Base-by-base conservation (phyloP, 306 rosid species). In the Rosa persica region DNA sequence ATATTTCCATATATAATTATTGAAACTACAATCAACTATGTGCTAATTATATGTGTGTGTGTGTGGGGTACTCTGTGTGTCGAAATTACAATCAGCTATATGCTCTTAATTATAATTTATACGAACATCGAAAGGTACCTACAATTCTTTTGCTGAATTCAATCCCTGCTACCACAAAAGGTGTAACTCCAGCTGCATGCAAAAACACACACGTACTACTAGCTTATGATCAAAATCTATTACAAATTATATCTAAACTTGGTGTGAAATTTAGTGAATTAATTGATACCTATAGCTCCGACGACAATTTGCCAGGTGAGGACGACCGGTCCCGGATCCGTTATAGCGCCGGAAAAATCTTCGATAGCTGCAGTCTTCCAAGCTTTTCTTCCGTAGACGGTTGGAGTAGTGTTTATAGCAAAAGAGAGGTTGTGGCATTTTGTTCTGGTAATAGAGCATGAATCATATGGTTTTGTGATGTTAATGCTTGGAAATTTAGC, bases 61-160 rank as follows among this genome's bases (percentile, higher is more conserved):
- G 36, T 30, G 34, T 30, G 34, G 34, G 34, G 34, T 30, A 30
- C 34, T 30, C 2, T 1, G 34, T 30, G 34, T 30, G 36, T 8
- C 11, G 0, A 4, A 57, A 20, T 23, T 22, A 58, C 34, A 55
- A 22, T n/a, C 20, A 17, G 4, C 55, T n/a, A 6, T 52, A 52
- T 52, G 23, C 6, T 52, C 22, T 52, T 52, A 9, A 48, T 15
- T 48, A 51, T 19, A 54, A 9, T 13, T 15, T 48, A 51, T 19
- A 54, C 23, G 65, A 58, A 8, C 36, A 58, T 58, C 36, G 60
- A 58, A 23, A 25, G 2, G 10, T 8, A 80, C 97, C 85, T 87
- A 94, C 98, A 82, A 90, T 94, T 84, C 97, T 89, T 84, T 92
- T 94, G 89, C 90, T 88, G 84, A 94, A 94, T 54, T 94, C 97